Percentiles rank a stretch among this genome's conserved stretches.
phyloP scores from a whole-genome alignment of 495 filamentous ascomycete species.

The Aspergillus leporis region DNA sequence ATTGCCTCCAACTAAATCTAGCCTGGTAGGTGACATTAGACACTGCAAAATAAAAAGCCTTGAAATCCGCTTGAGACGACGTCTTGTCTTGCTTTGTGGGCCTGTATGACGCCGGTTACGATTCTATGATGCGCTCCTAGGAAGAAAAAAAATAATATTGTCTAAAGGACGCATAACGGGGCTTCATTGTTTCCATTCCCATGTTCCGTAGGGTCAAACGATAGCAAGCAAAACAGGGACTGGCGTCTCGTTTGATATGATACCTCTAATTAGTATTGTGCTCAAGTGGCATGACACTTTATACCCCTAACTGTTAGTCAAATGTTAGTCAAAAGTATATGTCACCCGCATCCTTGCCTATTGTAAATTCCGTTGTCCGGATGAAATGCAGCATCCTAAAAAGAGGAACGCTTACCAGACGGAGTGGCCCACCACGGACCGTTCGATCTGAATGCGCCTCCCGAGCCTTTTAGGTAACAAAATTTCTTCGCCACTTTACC shows the following conservation, averaged over 20 bases:
- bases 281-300: not conserved
- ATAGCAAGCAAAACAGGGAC: slow-evolving; percentile 21
- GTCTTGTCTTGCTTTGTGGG: slow-evolving; percentile 45
- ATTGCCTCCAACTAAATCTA: slow-evolving; percentile 61
- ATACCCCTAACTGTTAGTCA: not conserved
- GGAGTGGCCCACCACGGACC: not conserved
- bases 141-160: slow-evolving; percentile 19
- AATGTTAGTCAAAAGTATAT: not conserved
- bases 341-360: not conserved
- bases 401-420: not conserved
- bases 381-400: not conserved
- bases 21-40: slow-evolving; percentile 31
- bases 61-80: slow-evolving; percentile 40
- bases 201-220: slow-evolving; percentile 37
- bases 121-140: slow-evolving; percentile 22
- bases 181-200: slow-evolving; percentile 8
- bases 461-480: not conserved
- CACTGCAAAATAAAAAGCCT: slow-evolving; percentile 29
- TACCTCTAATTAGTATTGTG: slow-evolving; percentile 10
- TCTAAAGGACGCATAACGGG: slow-evolving; percentile 17
- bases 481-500: not conserved
- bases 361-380: not conserved
- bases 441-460: not conserved
- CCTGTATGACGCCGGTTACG: slow-evolving; percentile 38
- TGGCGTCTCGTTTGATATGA: slow-evolving; percentile 11